phyloP scores from a whole-genome alignment of 345 rosid species.

The thale cress (Arabidopsis thaliana) region DNA sequence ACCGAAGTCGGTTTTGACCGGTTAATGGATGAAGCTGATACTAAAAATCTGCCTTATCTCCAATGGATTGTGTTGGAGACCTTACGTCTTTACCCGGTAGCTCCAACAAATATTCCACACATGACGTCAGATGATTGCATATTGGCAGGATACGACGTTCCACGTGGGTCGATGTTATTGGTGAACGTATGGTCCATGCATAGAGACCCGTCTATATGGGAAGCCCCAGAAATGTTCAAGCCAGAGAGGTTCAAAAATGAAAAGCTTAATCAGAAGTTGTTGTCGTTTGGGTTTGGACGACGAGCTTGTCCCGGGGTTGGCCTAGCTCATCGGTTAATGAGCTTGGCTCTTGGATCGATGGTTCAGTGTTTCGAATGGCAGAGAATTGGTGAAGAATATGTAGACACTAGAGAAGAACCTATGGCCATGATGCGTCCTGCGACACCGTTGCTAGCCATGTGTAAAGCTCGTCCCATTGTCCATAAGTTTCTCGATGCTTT shows the following conservation, averaged over 20 bases:
- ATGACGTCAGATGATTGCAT: conserved; percentile 51
- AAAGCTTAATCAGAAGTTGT: conserved; percentile 26
- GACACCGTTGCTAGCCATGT: conserved; percentile 45
- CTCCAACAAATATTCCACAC: conserved; percentile 67
- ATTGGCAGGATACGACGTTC: conserved; percentile 60
- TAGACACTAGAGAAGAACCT: conserved; percentile 47
- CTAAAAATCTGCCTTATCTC: conserved; percentile 56
- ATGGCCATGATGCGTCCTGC: conserved; percentile 42
- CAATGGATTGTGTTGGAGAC: conserved; percentile 62
- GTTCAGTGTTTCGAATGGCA: conserved; percentile 52
- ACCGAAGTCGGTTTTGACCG: conserved; percentile 45
- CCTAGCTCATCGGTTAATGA: conserved; percentile 33
- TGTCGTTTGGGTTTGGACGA: conserved; percentile 48
- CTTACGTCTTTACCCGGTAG: conserved; percentile 60
- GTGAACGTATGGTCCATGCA: conserved; percentile 74
- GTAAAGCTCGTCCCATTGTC: conserved; percentile 24
- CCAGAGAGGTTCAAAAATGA: conserved; percentile 47
- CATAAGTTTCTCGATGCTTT: conserved; percentile 11
- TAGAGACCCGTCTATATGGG: conserved; percentile 61
- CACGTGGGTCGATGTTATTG: conserved; percentile 54
- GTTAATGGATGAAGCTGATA: conserved; percentile 60
- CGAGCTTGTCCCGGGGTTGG: conserved; percentile 45
- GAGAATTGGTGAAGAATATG: conserved; percentile 32
- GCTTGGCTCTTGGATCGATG: conserved; percentile 38
- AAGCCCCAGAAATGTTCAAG: conserved; percentile 42